A percentile compares a stretch with the other conserved stretches of the same genome.
Evolutionary conservation across 2,329 filamentous ascomycete species (phyloP).

Genomic region (Claviceps citrina): DNA sequence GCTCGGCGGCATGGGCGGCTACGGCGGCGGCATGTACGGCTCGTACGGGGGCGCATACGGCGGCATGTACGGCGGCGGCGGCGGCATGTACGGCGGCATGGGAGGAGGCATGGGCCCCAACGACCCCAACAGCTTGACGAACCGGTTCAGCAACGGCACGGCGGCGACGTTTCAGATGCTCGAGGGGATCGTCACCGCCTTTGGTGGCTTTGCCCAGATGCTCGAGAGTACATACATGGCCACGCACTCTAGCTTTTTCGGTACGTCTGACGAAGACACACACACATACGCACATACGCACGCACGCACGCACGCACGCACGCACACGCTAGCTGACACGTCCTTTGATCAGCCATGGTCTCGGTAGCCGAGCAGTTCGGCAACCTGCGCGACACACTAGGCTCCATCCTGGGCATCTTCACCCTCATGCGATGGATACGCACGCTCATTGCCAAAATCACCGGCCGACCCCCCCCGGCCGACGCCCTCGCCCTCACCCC

Average conservation of each 20-base stretch:
- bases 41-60: conserved; percentile 19
- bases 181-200: conserved; percentile 89
- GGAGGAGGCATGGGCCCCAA: conserved; percentile 42
- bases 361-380: conserved; percentile 95
- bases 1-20: conserved; percentile 33
- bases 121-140: conserved; percentile 86
- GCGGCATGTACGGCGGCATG: conserved; percentile 25
- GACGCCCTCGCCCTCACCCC: conserved; percentile 79
- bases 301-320: too few relatives aligned
- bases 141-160: conserved; percentile 86
- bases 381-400: conserved; percentile 81
- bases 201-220: conserved; percentile 98
- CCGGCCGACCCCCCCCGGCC: conserved; percentile 76
- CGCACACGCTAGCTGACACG: background rate
- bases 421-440: conserved; percentile 90
- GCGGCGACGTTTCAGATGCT: conserved; percentile 97
- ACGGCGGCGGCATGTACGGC: conserved; percentile 29
- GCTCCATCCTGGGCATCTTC: conserved; percentile 88
- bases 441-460: conserved; percentile 80
- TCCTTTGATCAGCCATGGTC: conserved; percentile 60
- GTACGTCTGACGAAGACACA: conserved; percentile 34
- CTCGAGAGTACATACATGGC: conserved; percentile 99
- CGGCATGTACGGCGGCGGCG: conserved; percentile 23
- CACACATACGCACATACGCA: too few relatives aligned
- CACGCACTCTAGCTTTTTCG: conserved; percentile 95